phyloP scores from a whole-genome alignment of 2,329 filamentous ascomycete genomes.

The Exophiala sideris region DNA sequence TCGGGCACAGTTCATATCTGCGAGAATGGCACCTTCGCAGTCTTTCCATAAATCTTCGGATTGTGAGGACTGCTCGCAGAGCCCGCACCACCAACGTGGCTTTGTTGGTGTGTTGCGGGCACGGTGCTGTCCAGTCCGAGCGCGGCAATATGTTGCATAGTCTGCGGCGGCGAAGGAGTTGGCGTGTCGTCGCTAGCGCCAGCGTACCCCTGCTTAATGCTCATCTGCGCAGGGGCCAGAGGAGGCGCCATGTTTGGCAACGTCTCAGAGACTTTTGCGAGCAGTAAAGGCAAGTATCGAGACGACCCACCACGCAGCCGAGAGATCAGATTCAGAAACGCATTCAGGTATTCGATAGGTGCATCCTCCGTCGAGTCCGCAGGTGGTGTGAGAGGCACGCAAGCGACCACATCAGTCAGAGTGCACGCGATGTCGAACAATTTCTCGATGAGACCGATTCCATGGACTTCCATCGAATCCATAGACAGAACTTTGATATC shows the following conservation, averaged over 20 bases:
- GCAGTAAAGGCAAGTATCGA: conserved; percentile 71
- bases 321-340: conserved; percentile 65
- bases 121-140: neutral
- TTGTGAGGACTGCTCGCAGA: too few relatives aligned
- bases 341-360: conserved; percentile 70
- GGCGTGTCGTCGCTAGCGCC: conserved; percentile 23
- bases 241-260: conserved; percentile 46
- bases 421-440: conserved; percentile 72
- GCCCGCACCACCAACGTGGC: too few relatives aligned
- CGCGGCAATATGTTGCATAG: neutral
- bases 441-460: conserved; percentile 76
- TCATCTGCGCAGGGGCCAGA: conserved; percentile 5
- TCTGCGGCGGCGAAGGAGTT: conserved; percentile 11
- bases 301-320: conserved; percentile 71
- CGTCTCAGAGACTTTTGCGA: conserved; percentile 71
- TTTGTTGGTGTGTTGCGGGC: too few relatives aligned
- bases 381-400: conserved; percentile 40
- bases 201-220: conserved; percentile 25
- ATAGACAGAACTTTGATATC: conserved; percentile 70
- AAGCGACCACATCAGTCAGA: conserved; percentile 69
- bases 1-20: too few relatives aligned
- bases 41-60: too few relatives aligned
- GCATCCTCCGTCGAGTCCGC: conserved; percentile 6
- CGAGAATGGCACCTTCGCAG: too few relatives aligned
- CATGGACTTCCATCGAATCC: conserved; percentile 70